These are phyloP conservation scores for Gaertneriomyces sp. DNA, from an alignment of 192 early-diverging fungal species.

Conservation along the genomic window DNA sequence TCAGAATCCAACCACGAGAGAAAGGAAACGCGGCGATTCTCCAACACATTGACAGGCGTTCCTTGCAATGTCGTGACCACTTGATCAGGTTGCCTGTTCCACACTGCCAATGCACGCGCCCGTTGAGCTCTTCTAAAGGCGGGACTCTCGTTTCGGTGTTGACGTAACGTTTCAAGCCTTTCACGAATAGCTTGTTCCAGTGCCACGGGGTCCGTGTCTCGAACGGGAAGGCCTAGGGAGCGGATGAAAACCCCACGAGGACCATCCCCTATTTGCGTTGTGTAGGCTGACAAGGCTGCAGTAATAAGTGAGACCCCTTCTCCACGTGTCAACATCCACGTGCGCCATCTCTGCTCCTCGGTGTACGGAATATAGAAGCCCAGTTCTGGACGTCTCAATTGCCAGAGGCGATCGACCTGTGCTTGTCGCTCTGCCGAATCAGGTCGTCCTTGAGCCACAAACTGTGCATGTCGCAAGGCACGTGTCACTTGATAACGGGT, in stretches of 20 bases:
- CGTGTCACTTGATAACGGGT: not conserved
- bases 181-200: too few species aligned
- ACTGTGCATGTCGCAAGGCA: not conserved
- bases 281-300: not conserved
- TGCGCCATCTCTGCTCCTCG: not conserved
- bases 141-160: too few species aligned
- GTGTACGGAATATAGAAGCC: not conserved
- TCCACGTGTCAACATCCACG: not conserved
- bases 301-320: not conserved
- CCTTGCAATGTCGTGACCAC: too few species aligned
- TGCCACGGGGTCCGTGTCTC: too few species aligned
- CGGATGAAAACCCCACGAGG: not conserved
- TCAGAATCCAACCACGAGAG: too few species aligned
- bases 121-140: too few species aligned
- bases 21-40: too few species aligned
- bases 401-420: not conserved
- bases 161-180: too few species aligned
- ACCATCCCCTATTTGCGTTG: not conserved
- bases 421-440: not conserved
- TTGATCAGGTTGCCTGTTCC: too few species aligned
- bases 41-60: too few species aligned
- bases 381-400: not conserved
- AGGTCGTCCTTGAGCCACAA: not conserved
- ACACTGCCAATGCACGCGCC: too few species aligned
- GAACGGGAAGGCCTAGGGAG: slow-evolving; percentile 4